A percentile compares a stretch with the other conserved stretches of the same genome.
Conservation (phyloP, 306 rosid species). For the Sesbania bispinosa region DNA sequence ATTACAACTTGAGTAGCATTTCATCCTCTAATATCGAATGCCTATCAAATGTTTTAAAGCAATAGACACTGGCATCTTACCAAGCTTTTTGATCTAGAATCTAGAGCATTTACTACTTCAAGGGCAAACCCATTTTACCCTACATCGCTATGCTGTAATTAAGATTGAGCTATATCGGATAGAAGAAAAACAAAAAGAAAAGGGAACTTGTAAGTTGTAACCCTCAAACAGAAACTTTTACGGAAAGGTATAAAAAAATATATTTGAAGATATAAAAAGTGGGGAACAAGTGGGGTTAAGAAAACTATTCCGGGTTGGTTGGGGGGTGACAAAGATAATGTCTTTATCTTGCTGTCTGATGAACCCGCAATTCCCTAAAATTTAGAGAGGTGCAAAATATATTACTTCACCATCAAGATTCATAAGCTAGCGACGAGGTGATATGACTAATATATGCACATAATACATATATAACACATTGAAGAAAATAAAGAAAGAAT, state of each 20-base stretch:
- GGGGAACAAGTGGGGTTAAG: conserved; percentile 57
- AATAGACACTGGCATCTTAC: too few species aligned
- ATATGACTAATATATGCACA: background rate
- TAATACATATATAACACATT: background rate
- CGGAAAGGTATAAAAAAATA: background rate
- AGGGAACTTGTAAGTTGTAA: background rate
- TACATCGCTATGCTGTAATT: too few species aligned
- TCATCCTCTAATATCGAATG: background rate
- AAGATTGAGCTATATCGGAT: too few species aligned
- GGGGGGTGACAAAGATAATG: conserved; percentile 51
- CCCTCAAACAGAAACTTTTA: background rate
- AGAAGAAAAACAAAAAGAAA: background rate
- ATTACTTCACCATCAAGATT: background rate
- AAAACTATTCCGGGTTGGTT: conserved; percentile 24
- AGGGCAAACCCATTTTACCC: too few species aligned
- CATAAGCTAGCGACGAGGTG: background rate
- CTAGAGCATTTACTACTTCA: too few species aligned
- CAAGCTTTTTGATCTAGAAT: too few species aligned
- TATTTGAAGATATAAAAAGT: conserved; percentile 28
- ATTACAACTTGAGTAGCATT: background rate
- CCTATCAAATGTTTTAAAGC: background rate
- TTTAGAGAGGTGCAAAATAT: conserved; percentile 12
- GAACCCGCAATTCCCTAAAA: conserved; percentile 8
- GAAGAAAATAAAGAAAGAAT: too few species aligned
- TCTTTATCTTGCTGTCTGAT: conserved; percentile 22